These are phyloP conservation scores for Lactarius akahatsu DNA, from an alignment of 768 basidiomycete species.

Conservation along the genomic window DNA sequence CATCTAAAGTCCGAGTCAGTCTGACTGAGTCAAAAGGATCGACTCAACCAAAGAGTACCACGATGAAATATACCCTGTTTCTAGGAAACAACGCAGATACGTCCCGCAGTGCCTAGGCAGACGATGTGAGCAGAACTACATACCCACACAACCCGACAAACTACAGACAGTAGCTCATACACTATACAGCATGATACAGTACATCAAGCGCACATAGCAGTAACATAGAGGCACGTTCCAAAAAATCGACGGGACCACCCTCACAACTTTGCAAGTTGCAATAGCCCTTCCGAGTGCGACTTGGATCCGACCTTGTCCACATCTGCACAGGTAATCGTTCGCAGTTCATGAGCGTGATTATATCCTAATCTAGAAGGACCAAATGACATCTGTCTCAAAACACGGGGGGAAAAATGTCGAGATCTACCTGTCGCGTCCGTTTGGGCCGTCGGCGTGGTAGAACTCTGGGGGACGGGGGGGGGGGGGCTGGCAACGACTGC, in stretches of 20 bases:
- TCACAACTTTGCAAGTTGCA: slow-evolving; percentile 44
- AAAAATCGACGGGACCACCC: background rate
- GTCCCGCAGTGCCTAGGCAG: no score
- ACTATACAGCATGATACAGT: background rate
- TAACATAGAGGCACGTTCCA: background rate
- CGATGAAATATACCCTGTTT: no score
- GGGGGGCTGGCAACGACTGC: slow-evolving; percentile 76
- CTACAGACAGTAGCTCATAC: background rate
- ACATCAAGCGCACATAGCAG: background rate
- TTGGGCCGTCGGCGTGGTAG: slow-evolving; percentile 60
- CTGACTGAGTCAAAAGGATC: no score
- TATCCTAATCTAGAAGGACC: slow-evolving; percentile 47
- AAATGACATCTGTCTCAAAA: no score
- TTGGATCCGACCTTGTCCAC: slow-evolving; percentile 76
- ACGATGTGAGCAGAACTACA: background rate
- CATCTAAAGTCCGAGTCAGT: no score
- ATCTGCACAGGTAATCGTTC: slow-evolving; percentile 58
- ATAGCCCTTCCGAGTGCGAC: slow-evolving; percentile 48
- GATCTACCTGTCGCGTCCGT: slow-evolving; percentile 61
- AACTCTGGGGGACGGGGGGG: slow-evolving; percentile 74
- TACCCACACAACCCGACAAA: background rate
- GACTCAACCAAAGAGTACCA: no score
- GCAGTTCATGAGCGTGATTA: slow-evolving; percentile 72
- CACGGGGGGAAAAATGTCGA: no score
- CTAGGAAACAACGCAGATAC: no score